These are phyloP conservation scores for Aspergillus neoniger DNA, from an alignment of 2,329 filamentous ascomycete species.

Conservation along the genomic window DNA sequence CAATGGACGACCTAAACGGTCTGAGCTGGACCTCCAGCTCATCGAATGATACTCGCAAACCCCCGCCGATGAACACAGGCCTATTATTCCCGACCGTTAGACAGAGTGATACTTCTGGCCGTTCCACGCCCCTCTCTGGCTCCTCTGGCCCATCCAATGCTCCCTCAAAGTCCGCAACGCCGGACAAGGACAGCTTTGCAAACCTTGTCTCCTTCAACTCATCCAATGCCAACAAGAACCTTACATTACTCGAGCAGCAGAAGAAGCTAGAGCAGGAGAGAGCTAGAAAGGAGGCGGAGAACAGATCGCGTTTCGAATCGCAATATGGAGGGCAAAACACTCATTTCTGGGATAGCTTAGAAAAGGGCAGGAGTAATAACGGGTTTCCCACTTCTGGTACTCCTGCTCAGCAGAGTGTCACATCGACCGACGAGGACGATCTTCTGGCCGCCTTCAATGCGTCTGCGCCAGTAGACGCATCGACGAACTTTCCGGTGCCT, in stretches of 20 bases:
- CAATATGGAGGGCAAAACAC: conserved; percentile 70
- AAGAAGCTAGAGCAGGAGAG: conserved; percentile 75
- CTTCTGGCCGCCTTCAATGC: conserved; percentile 64
- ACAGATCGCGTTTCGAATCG: conserved; percentile 68
- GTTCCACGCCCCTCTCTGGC: conserved; percentile 45
- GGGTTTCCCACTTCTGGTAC: conserved; percentile 42
- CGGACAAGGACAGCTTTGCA: conserved; percentile 57
- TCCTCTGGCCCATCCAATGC: conserved; percentile 35
- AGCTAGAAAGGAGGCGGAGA: conserved; percentile 72
- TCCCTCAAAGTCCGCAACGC: conserved; percentile 44
- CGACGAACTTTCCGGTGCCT: conserved; percentile 59
- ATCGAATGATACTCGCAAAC: conserved; percentile 36
- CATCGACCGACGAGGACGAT: conserved; percentile 58
- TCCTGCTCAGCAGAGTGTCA: conserved; percentile 51
- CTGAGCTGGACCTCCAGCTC: conserved; percentile 47
- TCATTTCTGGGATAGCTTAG: conserved; percentile 75
- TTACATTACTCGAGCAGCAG: conserved; percentile 67
- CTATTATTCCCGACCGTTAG: conserved; percentile 39
- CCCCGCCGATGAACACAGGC: conserved; percentile 39
- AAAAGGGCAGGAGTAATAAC: conserved; percentile 51
- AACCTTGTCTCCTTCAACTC: conserved; percentile 64
- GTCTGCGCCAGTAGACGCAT: conserved; percentile 59
- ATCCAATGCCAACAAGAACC: conserved; percentile 59
- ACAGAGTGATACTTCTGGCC: conserved; percentile 43
- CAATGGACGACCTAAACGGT: conserved; percentile 52